These are phyloP conservation scores for Clitopilus hobsonii DNA, from an alignment of 768 basidiomycete genomes.

Conservation along the genomic window DNA sequence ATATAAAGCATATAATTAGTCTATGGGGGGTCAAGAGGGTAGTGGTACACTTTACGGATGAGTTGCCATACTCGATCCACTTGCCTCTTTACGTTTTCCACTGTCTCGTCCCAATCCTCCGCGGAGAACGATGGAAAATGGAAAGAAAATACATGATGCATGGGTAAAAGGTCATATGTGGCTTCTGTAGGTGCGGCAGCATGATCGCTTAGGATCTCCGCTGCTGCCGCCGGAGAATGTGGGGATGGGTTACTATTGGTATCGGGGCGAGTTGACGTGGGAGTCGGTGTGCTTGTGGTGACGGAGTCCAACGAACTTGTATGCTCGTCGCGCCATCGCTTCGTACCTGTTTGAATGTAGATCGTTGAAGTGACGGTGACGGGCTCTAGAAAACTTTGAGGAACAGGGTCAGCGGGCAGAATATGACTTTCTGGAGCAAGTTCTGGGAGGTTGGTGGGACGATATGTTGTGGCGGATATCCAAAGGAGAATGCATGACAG, in stretches of 20 bases:
- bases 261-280: constrained; percentile 2
- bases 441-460: constrained; percentile 22
- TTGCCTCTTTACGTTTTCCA: constrained; percentile 33
- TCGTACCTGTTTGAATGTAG: constrained; percentile 16
- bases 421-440: constrained; percentile 22
- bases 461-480: constrained; percentile 19
- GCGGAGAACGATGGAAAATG: constrained; percentile 21
- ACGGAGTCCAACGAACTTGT: constrained; percentile 10
- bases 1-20: constrained; percentile 3
- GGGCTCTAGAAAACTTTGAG: constrained; percentile 17
- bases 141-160: constrained; percentile 25
- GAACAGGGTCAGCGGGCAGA: constrained; percentile 14
- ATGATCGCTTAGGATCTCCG: not conserved
- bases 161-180: constrained; percentile 21
- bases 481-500: constrained; percentile 25
- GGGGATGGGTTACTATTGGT: constrained; percentile 3
- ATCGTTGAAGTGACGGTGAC: constrained; percentile 40
- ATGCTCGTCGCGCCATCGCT: constrained; percentile 21
- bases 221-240: not conserved
- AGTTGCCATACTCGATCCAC: constrained; percentile 42
- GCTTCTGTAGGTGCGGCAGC: constrained; percentile 4
- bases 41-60: constrained; percentile 49
- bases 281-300: constrained; percentile 3
- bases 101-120: constrained; percentile 19
- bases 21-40: constrained; percentile 49